Percentiles rank a stretch among this genome's conserved stretches.
These are phyloP conservation scores for Calycina marina DNA, from an alignment of 2,329 filamentous ascomycete genomes.

Conservation along the genomic window DNA sequence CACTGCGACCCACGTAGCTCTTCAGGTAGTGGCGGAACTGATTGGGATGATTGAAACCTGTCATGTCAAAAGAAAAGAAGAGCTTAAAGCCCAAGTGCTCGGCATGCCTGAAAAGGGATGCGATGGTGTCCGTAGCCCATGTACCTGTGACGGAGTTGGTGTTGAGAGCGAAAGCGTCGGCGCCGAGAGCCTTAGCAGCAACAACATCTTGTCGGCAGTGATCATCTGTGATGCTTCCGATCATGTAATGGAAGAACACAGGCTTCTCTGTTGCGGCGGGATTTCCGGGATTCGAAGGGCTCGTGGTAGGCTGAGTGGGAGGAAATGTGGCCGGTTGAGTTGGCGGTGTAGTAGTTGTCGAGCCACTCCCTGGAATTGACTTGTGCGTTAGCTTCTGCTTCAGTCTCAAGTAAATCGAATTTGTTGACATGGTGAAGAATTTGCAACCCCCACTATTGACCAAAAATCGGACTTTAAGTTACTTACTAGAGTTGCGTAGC, in stretches of 20 bases:
- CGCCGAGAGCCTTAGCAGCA: conserved; percentile 8
- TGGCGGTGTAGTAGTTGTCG: not conserved
- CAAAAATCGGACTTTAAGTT: not conserved
- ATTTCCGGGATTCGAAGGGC: not conserved
- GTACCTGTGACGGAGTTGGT: not conserved
- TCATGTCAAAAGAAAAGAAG: conserved; percentile 12
- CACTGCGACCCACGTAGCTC: conserved; percentile 4
- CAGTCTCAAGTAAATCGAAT: too few relatives aligned
- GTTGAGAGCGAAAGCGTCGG: conserved; percentile 9
- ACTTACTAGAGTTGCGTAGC: not conserved
- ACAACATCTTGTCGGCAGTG: conserved; percentile 8
- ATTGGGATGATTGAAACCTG: conserved; percentile 5
- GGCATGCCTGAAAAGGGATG: conserved; percentile 5
- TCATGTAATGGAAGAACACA: not conserved
- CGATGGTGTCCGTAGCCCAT: not conserved
- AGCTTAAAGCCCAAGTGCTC: conserved; percentile 6
- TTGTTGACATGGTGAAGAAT: not conserved
- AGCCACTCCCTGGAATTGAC: too few relatives aligned
- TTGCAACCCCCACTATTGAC: not conserved
- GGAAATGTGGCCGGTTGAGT: not conserved
- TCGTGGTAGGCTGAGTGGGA: not conserved
- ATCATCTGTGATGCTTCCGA: conserved; percentile 2
- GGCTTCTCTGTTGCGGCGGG: not conserved
- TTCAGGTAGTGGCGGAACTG: conserved; percentile 6
- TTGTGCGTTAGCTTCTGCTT: too few relatives aligned